Conservation (phyloP, 1,284 basidiomycete genomes). For the Leccinum griseonigrum region DNA sequence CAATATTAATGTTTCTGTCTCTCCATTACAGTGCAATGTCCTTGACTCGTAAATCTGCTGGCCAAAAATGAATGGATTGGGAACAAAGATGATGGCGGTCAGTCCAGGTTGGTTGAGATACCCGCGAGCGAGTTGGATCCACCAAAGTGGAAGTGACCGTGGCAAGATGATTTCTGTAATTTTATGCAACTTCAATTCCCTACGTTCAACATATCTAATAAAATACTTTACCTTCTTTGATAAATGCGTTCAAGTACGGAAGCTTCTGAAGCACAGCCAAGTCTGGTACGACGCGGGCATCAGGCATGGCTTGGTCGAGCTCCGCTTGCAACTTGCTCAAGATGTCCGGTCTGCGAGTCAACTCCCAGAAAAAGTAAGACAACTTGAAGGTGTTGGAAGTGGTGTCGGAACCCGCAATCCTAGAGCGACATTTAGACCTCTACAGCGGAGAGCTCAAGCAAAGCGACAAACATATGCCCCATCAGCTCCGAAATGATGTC, state of each 20-base stretch:
- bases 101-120: constrained; percentile 32
- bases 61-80: constrained; percentile 26
- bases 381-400: constrained; percentile 67
- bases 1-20: constrained; percentile 32
- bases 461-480: constrained; percentile 61
- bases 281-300: constrained; percentile 57
- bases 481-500: constrained; percentile 75
- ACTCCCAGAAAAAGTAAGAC: constrained; percentile 75
- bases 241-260: constrained; percentile 69
- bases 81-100: constrained; percentile 24
- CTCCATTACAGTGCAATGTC: constrained; percentile 27
- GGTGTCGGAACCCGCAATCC: constrained; percentile 75
- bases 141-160: too few relatives aligned
- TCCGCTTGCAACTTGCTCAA: constrained; percentile 63
- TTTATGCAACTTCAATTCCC: constrained; percentile 25
- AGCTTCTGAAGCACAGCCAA: constrained; percentile 55
- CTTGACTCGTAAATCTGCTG: constrained; percentile 30
- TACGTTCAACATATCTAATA: neutral
- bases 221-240: constrained; percentile 62
- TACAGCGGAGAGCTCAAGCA: neutral
- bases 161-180: too few relatives aligned
- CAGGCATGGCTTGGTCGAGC: constrained; percentile 65
- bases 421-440: constrained; percentile 27
- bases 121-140: constrained; percentile 13
- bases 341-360: constrained; percentile 66